Evolutionary conservation across 805 yeast genomes (phyloP), one percentile per base, ranked within the genome.

Genomic region (Starmera dryadoides): DNA sequence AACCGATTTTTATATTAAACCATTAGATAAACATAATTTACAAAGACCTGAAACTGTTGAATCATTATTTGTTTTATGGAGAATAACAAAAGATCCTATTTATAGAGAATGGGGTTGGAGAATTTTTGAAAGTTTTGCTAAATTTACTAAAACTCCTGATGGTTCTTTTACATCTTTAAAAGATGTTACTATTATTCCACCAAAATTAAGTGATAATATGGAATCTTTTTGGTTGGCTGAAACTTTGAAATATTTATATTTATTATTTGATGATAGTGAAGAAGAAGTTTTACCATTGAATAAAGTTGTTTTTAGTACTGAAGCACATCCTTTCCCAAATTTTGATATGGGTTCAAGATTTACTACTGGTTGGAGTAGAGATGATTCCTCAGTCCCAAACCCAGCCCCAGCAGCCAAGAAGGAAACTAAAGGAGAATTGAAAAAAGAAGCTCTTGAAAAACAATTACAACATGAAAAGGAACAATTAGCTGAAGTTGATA

Each of bases 41-140:
- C 97, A 88, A 64, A 72, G 96, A 48, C 96, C 96, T 1, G 97
- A 89, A 59, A 86, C 96, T 2, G 95, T 88, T 2, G 97, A 89
- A 62, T 81, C 94, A 2, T 66, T 89, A 33, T 89, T 81, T 67
- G 73, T 83, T 48, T 63, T 89, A 46, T 89, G 80, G 64, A 77
- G 88, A 48, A 67, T 87, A 47, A 85, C 95, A 1, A 80, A 81
- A 21, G 93, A 88, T 53, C 76, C 74, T 28, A 81, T 81, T 52
- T 88, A 86, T 59, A 75, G 96, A 50, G 73, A 79, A 53, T 87
- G 94, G 88, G 96, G 96, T 9, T 84, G 82, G 72, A 86, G 84
- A 54, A 85, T 89, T 26, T 85, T 88, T 62, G 68, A 77, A 53
- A 77, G 73, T 44, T 87, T 88, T 52, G 68, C 73, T 29, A 70